phyloP scores from a whole-genome alignment of 768 basidiomycete genomes.

The Astraeus odoratus region DNA sequence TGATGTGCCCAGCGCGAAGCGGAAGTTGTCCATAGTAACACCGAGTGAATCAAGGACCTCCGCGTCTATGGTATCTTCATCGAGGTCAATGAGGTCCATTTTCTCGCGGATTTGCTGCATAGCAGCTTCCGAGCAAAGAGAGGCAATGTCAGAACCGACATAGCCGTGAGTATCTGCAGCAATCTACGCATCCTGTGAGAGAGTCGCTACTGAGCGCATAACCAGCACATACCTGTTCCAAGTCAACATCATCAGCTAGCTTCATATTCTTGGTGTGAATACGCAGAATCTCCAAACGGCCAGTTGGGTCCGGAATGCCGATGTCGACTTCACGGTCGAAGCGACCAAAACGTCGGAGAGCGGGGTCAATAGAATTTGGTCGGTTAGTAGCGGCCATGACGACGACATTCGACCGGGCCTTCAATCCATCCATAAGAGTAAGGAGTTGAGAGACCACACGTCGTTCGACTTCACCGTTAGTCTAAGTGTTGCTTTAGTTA shows the following conservation, averaged over 20 bases:
- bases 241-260: conserved; percentile 90
- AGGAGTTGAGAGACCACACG: conserved; percentile 98
- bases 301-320: conserved; percentile 98
- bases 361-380: conserved; percentile 98
- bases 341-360: conserved; percentile 96
- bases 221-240: conserved; percentile 67
- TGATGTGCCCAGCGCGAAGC: conserved; percentile 93
- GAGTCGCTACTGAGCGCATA: background rate
- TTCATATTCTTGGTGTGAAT: conserved; percentile 99
- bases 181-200: conserved; percentile 48
- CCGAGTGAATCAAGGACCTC: conserved; percentile 98
- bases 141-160: conserved; percentile 96
- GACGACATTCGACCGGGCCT: conserved; percentile 97
- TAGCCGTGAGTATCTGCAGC: conserved; percentile 99
- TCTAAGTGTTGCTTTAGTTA: conserved; percentile 40
- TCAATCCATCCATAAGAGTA: conserved; percentile 98
- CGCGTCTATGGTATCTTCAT: conserved; percentile 98
- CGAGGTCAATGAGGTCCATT: conserved; percentile 96
- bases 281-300: conserved; percentile 95
- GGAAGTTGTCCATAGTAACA: conserved; percentile 99
- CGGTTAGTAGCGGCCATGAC: conserved; percentile 99
- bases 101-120: conserved; percentile 99
- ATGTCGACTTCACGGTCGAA: conserved; percentile 99
- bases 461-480: conserved; percentile 99
- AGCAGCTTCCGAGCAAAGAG: conserved; percentile 97